Percentiles rank a stretch among this genome's conserved stretches.
Conservation (phyloP, 2,329 filamentous ascomycete species). For the Pseudogymnoascus sp. region DNA sequence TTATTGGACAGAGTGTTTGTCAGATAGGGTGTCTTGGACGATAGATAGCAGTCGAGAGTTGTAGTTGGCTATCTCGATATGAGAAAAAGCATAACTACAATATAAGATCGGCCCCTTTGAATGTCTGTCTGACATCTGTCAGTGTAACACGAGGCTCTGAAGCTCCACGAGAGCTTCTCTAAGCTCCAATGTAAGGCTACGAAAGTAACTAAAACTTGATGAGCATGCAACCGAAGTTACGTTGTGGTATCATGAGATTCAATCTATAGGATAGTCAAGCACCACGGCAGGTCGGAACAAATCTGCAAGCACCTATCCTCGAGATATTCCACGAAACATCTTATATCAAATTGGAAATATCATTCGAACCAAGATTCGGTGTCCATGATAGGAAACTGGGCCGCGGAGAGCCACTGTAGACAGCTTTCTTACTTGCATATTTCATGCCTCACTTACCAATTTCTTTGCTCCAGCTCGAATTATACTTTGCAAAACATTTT, state of each 20-base stretch:
- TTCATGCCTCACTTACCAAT: background rate
- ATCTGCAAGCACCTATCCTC: background rate
- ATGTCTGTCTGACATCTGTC: background rate
- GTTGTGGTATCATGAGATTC: background rate
- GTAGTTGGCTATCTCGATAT: background rate
- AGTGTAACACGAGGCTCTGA: background rate
- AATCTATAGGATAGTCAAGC: background rate
- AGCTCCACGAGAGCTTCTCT: background rate
- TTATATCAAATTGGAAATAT: background rate
- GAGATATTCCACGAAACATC: background rate
- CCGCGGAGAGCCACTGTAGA: background rate
- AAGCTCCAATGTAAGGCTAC: background rate
- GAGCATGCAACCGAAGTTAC: background rate
- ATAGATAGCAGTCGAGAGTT: background rate
- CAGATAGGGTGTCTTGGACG: background rate
- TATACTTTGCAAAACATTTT: background rate
- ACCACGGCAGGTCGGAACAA: background rate
- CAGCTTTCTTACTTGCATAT: background rate
- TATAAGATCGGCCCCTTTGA: background rate
- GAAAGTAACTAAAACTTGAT: background rate
- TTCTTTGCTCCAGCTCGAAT: background rate
- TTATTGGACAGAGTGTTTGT: background rate
- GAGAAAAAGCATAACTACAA: background rate
- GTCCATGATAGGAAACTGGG: background rate
- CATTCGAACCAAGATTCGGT: background rate